phyloP scores from a whole-genome alignment of 2,329 filamentous ascomycete species.

The Phialemonium atrogriseum region DNA sequence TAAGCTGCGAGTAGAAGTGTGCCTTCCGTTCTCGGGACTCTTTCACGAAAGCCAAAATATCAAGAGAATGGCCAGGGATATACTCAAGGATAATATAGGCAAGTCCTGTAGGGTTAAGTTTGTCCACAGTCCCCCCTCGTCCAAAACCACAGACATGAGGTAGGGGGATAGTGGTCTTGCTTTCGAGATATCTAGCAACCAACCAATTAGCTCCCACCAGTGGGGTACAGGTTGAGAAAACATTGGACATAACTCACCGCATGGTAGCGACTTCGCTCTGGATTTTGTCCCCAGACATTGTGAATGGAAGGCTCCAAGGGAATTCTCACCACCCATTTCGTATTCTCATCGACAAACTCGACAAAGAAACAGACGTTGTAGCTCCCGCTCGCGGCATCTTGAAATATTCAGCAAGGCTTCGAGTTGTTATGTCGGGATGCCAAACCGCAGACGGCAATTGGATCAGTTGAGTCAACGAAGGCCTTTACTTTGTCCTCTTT shows the following conservation, averaged over 20 bases:
- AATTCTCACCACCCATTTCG: too few relatives aligned
- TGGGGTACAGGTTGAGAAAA: too few relatives aligned
- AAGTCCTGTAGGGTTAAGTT: slow-evolving; percentile 4
- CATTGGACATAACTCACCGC: slow-evolving; percentile 8
- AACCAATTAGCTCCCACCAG: slow-evolving; percentile 2
- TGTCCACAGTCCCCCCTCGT: slow-evolving; percentile 5
- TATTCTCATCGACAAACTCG: slow-evolving; percentile 1
- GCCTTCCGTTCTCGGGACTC: slow-evolving; percentile 4
- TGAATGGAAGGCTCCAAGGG: too few relatives aligned
- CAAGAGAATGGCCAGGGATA: slow-evolving; percentile 13
- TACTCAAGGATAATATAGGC: slow-evolving; percentile 14
- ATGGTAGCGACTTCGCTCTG: too few relatives aligned
- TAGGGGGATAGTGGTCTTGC: slow-evolving; percentile 14
- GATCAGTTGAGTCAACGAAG: too few relatives aligned
- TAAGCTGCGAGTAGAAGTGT: slow-evolving; percentile 15
- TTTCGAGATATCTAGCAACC: slow-evolving; percentile 13
- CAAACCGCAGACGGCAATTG: too few relatives aligned
- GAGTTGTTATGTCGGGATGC: slow-evolving; percentile 1
- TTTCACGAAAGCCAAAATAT: slow-evolving; percentile 7
- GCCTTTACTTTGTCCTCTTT: too few relatives aligned
- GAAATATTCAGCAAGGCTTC: slow-evolving; percentile 1
- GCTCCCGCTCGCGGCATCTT: slow-evolving; percentile 1
- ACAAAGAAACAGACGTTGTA: slow-evolving; percentile 8
- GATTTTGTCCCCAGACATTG: too few relatives aligned
- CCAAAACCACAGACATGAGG: slow-evolving; percentile 14